A percentile compares a stretch with the other conserved stretches of the same genome.
Conservation (phyloP, 1,284 basidiomycete genomes). For the Rhodotorula sp. region DNA sequence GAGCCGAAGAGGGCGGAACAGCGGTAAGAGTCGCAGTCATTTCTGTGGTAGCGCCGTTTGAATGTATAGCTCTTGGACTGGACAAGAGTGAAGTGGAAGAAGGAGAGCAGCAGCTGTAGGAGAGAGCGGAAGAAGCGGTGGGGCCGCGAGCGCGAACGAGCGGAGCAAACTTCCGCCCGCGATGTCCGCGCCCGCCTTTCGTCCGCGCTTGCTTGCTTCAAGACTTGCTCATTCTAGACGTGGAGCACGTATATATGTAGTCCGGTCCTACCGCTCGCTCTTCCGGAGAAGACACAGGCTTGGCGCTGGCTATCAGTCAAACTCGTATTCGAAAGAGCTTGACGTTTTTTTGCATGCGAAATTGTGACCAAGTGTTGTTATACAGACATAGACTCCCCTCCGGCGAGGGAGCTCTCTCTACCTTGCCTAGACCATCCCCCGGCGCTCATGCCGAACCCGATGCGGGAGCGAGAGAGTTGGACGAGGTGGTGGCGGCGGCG, state of each 20-base stretch:
- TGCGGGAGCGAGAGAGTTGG: neutral
- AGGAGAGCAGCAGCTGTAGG: neutral
- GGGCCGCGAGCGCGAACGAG: neutral
- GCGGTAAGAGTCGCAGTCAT: conserved; percentile 6
- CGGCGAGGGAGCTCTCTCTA: neutral
- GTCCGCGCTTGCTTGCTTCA: neutral
- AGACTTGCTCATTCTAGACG: too few relatives aligned
- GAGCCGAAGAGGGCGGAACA: neutral
- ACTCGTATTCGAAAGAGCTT: too few relatives aligned
- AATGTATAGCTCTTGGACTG: neutral
- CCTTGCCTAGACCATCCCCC: neutral
- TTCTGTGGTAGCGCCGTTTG: neutral
- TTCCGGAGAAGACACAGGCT: too few relatives aligned
- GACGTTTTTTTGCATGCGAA: too few relatives aligned
- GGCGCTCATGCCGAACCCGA: neutral
- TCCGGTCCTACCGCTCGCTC: too few relatives aligned
- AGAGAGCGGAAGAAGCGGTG: neutral
- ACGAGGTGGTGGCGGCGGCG: neutral
- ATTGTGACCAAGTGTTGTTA: too few relatives aligned
- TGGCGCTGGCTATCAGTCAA: too few relatives aligned
- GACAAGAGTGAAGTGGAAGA: neutral
- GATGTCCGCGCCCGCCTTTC: neutral
- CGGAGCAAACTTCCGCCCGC: neutral
- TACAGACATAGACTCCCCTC: too few relatives aligned
- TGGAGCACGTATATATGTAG: too few relatives aligned